Conservation (phyloP, 345 rosid species). For the Moringa oleifera region DNA sequence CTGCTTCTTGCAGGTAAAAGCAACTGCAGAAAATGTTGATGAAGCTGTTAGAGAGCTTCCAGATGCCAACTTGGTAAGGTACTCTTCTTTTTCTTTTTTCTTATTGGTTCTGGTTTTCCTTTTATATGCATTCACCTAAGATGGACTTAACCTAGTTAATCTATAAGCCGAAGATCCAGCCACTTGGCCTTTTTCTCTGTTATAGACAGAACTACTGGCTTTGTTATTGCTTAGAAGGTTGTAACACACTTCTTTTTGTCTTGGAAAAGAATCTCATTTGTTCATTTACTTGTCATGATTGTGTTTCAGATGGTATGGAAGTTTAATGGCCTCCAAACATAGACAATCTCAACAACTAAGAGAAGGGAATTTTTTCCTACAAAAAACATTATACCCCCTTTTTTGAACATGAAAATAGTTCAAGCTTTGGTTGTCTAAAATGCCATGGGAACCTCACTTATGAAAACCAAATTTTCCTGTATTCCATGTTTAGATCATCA, state of each 20-base stretch:
- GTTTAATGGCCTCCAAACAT: background rate
- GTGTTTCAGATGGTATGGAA: background rate
- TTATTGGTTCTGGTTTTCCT: too few relatives aligned
- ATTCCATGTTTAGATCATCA: background rate
- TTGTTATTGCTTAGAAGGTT: too few relatives aligned
- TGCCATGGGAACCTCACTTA: background rate
- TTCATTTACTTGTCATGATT: background rate
- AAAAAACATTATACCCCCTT: too few relatives aligned
- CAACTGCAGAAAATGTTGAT: constrained; percentile 95
- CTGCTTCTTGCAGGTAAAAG: constrained; percentile 63
- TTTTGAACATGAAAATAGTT: too few relatives aligned
- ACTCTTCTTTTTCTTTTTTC: constrained; percentile 37
- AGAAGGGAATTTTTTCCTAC: background rate
- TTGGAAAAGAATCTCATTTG: too few relatives aligned
- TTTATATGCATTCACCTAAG: too few relatives aligned
- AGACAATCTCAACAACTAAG: background rate
- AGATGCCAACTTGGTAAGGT: constrained; percentile 97
- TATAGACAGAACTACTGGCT: too few relatives aligned
- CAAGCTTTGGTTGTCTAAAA: too few relatives aligned
- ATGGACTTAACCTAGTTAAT: too few relatives aligned
- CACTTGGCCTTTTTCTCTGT: too few relatives aligned
- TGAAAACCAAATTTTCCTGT: too few relatives aligned
- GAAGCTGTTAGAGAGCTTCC: constrained; percentile 98
- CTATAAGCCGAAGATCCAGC: too few relatives aligned
- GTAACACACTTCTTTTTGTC: background rate